A percentile compares a stretch with the other conserved stretches of the same genome.
Conservation (phyloP, 805 yeast genomes). For the Starmerella potacharoeniae region DNA sequence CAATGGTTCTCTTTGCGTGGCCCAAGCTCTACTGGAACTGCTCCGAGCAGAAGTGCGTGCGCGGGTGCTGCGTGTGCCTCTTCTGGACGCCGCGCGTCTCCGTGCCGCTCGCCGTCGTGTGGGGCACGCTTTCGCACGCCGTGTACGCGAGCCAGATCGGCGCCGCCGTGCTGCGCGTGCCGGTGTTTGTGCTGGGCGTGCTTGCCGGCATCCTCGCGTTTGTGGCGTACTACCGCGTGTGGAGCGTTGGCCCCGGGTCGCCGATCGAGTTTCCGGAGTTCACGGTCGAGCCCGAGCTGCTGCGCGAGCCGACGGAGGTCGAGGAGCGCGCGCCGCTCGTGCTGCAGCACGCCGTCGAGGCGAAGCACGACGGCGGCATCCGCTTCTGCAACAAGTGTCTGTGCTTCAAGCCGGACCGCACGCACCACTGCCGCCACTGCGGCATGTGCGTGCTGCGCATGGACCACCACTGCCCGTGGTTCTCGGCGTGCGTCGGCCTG, state of each 20-base stretch:
- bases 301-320: not conserved
- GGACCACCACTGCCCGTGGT: slow-evolving; percentile 84
- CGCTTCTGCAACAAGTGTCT: slow-evolving; percentile 33
- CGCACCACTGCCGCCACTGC: slow-evolving; percentile 36
- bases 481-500: slow-evolving; percentile 76
- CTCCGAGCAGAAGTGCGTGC: not conserved
- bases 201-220: slow-evolving; percentile 20
- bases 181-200: slow-evolving; percentile 18
- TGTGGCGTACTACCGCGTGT: slow-evolving; percentile 24
- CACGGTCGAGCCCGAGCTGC: not conserved
- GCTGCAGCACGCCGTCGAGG: slow-evolving; percentile 25
- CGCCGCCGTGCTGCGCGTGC: slow-evolving; percentile 4
- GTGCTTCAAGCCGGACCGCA: slow-evolving; percentile 36
- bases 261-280: slow-evolving; percentile 25
- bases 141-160: slow-evolving; percentile 16
- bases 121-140: slow-evolving; percentile 26
- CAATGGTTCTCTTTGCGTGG: not conserved
- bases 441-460: slow-evolving; percentile 35
- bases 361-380: slow-evolving; percentile 34
- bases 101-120: slow-evolving; percentile 24
- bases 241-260: slow-evolving; percentile 28
- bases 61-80: slow-evolving; percentile 11
- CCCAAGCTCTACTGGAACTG: slow-evolving; percentile 1
- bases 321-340: slow-evolving; percentile 25
- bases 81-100: slow-evolving; percentile 28